Percentiles rank a stretch among this genome's conserved stretches.
Conservation (phyloP, 2,329 filamentous ascomycete genomes). For the Epichloe typhina region DNA sequence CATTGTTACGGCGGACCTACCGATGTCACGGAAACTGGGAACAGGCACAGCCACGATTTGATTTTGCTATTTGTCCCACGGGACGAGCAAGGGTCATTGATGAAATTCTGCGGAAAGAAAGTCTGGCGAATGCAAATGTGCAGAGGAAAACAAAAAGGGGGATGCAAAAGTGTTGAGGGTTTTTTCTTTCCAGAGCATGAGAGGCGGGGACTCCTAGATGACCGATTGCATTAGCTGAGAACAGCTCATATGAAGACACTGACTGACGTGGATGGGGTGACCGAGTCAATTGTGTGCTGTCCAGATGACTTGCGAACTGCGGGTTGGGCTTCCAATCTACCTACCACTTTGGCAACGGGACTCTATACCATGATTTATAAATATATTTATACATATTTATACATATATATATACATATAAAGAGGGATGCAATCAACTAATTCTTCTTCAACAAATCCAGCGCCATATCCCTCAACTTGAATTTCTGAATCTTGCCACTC, state of each 20-base stretch:
- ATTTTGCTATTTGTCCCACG: neutral
- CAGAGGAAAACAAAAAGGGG: neutral
- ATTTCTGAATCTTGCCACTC: slow-evolving; percentile 96
- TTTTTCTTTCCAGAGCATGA: neutral
- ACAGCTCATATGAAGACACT: neutral
- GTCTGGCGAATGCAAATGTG: neutral
- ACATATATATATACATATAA: too few species aligned
- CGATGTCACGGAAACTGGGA: neutral
- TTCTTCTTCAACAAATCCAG: slow-evolving; percentile 19
- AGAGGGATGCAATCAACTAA: too few species aligned
- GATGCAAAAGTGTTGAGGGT: neutral
- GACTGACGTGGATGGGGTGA: neutral
- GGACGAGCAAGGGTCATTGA: neutral
- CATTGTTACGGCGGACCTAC: too few species aligned
- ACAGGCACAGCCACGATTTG: neutral
- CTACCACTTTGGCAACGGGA: too few species aligned
- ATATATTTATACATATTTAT: too few species aligned
- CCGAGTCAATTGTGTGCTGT: neutral
- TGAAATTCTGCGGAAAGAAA: neutral
- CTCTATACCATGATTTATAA: too few species aligned
- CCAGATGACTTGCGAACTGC: too few species aligned
- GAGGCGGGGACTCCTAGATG: neutral
- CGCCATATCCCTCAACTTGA: slow-evolving; percentile 60
- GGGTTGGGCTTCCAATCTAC: neutral
- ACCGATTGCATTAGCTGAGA: slow-evolving; percentile 1